Evolutionary conservation across 2,329 filamentous ascomycete genomes (phyloP).

Genomic region (Aspergillus nomiae): DNA sequence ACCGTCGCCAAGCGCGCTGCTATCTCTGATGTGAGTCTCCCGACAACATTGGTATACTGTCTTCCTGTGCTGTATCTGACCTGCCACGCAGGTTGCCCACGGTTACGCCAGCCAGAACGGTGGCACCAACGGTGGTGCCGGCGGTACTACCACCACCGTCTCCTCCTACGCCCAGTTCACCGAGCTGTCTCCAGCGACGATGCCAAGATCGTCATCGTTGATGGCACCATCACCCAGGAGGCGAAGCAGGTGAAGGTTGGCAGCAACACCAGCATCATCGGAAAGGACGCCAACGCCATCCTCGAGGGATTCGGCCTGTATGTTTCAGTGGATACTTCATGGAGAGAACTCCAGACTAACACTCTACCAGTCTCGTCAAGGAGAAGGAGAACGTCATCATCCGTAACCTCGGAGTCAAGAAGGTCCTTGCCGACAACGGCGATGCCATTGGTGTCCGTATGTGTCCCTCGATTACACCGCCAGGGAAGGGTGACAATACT

Average conservation of each 20-base stretch:
- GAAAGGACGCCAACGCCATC: slow-evolving; percentile 54
- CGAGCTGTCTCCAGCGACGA: slow-evolving; percentile 52
- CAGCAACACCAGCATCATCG: slow-evolving; percentile 56
- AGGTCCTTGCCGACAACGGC: slow-evolving; percentile 58
- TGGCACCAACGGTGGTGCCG: slow-evolving; percentile 58
- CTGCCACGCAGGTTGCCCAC: slow-evolving; percentile 25
- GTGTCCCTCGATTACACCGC: slow-evolving; percentile 9
- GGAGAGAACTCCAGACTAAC: background rate
- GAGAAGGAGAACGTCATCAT: slow-evolving; percentile 62
- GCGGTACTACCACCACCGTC: slow-evolving; percentile 59
- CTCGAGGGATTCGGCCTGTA: slow-evolving; percentile 51
- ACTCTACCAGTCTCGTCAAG: slow-evolving; percentile 54
- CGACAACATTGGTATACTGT: background rate
- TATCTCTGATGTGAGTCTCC: slow-evolving; percentile 27
- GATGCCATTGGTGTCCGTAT: slow-evolving; percentile 62
- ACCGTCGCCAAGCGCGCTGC: slow-evolving; percentile 28
- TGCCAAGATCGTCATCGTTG: slow-evolving; percentile 50
- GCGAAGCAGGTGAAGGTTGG: slow-evolving; percentile 48
- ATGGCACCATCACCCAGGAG: slow-evolving; percentile 48
- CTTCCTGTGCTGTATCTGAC: background rate
- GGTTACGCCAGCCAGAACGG: slow-evolving; percentile 54
- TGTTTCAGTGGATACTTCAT: too few relatives aligned
- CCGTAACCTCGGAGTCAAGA: slow-evolving; percentile 62
- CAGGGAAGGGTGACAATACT: background rate
- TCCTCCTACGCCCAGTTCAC: slow-evolving; percentile 54